Evolutionary conservation across 2,329 filamentous ascomycete genomes (phyloP), one percentile per base, ranked within the genome.

Genomic region (Cytospora paraplurivora): DNA sequence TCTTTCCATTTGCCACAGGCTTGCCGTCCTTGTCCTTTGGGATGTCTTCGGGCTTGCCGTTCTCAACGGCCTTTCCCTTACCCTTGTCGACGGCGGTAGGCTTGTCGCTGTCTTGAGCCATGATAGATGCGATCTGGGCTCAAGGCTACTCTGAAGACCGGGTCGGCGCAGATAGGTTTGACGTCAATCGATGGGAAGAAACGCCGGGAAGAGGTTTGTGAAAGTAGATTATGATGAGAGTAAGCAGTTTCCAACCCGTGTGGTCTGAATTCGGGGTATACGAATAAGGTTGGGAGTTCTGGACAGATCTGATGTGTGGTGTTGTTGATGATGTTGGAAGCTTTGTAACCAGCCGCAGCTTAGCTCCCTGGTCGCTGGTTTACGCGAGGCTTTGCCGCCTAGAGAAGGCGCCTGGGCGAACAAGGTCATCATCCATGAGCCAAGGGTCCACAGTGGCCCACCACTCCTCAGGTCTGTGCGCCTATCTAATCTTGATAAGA

Each of bases 51-150:
- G 72, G 74, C 72, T 90, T 86, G 33, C 62, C 62, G 73, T 86
- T 85, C 64, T 92, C 88, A 67, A 88, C 83, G 68, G 89, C 92
- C 83, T 98, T 99, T 76, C 88, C 94, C 84, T 99, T 99, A 79
- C 93, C 93, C 85, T 98, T 98, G 79, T 97, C 92, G 76, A 88
- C 85, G 76, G 89, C 82, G 79, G 90, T 91, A 77, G 90, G 85
- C 83, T 89, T 85, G 80, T 96, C 91, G 81, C 89, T 92, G 79
- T 96, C 92, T 84, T 96, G 91, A 81, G 93, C 93, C 95, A 98
- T 97, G 69, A 64, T 73, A 17, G 49, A 58, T 37, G 50, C 59
- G 53, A 62, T 38, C 56, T 52, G 33, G 56, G 34, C 37, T 63
- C 34, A 37, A 27, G 35, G 50, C 49, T 44, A 59, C 21, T 63